phyloP scores from a whole-genome alignment of 805 yeast genomes.

The Lipomyces mesembrius region DNA sequence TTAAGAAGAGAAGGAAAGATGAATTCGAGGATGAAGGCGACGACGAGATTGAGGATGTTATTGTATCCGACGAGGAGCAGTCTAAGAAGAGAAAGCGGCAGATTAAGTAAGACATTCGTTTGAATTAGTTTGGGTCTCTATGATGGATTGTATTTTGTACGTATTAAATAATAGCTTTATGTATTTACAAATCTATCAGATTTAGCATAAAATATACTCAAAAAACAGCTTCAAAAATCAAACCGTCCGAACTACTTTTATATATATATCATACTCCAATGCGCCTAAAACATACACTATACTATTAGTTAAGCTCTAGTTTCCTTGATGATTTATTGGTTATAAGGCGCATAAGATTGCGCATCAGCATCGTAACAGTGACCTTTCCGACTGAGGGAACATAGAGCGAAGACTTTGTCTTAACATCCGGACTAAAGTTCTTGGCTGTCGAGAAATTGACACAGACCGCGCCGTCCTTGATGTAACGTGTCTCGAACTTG shows the following conservation, averaged over 20 bases:
- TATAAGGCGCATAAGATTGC: conserved; percentile 82
- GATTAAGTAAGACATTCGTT: background rate
- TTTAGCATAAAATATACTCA: background rate
- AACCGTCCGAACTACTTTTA: background rate
- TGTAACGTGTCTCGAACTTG: conserved; percentile 81
- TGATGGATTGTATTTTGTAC: background rate
- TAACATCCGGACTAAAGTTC: conserved; percentile 80
- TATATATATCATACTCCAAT: background rate
- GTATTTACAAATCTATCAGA: background rate
- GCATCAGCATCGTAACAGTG: conserved; percentile 89
- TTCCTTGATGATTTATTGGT: conserved; percentile 53
- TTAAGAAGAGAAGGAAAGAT: conserved; percentile 70
- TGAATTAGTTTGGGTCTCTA: background rate
- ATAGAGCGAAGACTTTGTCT: conserved; percentile 83
- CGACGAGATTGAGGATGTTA: conserved; percentile 38
- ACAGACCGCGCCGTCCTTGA: conserved; percentile 86
- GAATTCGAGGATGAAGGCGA: conserved; percentile 51
- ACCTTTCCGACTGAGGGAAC: conserved; percentile 97
- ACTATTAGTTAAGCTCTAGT: background rate
- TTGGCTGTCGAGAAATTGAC: conserved; percentile 76
- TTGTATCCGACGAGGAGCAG: conserved; percentile 28
- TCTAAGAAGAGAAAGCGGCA: conserved; percentile 22
- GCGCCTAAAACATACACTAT: background rate
- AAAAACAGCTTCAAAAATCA: background rate
- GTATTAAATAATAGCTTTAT: background rate